Conservation (phyloP, 208 protist species). For the Leishmania tarentolae region DNA sequence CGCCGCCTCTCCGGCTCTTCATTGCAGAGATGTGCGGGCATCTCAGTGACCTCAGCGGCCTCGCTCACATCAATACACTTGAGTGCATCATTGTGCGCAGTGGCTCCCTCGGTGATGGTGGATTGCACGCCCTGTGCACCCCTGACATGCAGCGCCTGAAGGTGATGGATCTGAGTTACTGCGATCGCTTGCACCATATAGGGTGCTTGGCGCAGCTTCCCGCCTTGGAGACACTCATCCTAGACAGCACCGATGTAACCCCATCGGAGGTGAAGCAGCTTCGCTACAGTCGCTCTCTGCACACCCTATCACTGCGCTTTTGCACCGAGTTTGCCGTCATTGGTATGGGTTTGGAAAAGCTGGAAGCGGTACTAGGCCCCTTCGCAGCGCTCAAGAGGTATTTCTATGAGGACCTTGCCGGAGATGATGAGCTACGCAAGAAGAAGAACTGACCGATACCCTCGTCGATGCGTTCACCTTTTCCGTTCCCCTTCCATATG, state of each 20-base stretch:
- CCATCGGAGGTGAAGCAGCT: conserved; percentile 40
- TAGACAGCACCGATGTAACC: conserved; percentile 63
- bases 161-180: conserved; percentile 70
- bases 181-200: conserved; percentile 47
- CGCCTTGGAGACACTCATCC: conserved; percentile 43
- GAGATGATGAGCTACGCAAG: conserved; percentile 42
- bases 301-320: conserved; percentile 51
- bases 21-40: conserved; percentile 60
- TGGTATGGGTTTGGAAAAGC: conserved; percentile 16
- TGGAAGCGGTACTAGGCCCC: conserved; percentile 31
- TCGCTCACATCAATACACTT: conserved; percentile 38
- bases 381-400: conserved; percentile 48
- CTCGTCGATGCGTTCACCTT: background rate
- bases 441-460: conserved; percentile 14
- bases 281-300: conserved; percentile 26
- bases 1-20: conserved; percentile 48
- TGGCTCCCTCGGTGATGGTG: conserved; percentile 43
- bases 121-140: conserved; percentile 26
- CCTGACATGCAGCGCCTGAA: conserved; percentile 28
- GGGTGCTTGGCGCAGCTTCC: conserved; percentile 37
- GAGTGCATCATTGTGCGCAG: conserved; percentile 63
- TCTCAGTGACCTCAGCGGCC: conserved; percentile 39
- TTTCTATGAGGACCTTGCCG: conserved; percentile 51
- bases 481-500: background rate
- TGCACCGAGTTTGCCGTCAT: conserved; percentile 56